Base-by-base conservation (phyloP, 345 rosid genomes). In the Arabidopsis suecica region DNA sequence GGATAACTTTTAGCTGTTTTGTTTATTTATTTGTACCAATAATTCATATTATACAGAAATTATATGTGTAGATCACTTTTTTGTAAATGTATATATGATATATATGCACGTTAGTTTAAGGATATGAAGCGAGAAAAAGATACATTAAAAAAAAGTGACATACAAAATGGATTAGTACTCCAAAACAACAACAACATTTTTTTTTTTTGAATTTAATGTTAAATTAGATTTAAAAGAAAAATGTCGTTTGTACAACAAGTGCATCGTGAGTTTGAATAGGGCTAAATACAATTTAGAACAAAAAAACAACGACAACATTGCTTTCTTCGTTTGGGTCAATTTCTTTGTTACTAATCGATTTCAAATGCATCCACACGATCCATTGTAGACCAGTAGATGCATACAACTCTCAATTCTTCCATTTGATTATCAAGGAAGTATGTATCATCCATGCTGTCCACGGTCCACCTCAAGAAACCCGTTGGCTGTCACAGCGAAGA, bases 361-460 rank as follows among this genome's bases (percentile, higher is more conserved):
- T 72, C 44, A 75, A 49, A 49, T 67, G 22, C 73, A 75, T 67
- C 55, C 54, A 75, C 79, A 60, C 69, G 54, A 36, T 61, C 53
- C 18, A 61, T 4, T 36, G 33, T 67, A 25, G 47, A 28, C 4
- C 32, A 28, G 32, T 28, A 28, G 45, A 23, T 48, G 13, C 16
- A 66, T 11, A 58, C 59, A 65, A 23, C 51, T 66, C 44, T 49
- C 45, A 66, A 32, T 75, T 30, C 58, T 74, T 38, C 53, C 2
- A 20, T 28, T 59, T 38, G 14, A 48, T 38, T 58, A 40, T 74
- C 71, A 65, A 45, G 36, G 68, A 13, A 25, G 14, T 66, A 57
- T 73, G 16, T 57, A 48, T 65, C 42, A 53, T 58, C 53, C 28
- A 36, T 58, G 73, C 68, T 67, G 73, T 75, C 79, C 11, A 30